These are phyloP conservation scores for Microglena sp. DNA, from an alignment of 139 green algal genomes.

Conservation along the genomic window DNA sequence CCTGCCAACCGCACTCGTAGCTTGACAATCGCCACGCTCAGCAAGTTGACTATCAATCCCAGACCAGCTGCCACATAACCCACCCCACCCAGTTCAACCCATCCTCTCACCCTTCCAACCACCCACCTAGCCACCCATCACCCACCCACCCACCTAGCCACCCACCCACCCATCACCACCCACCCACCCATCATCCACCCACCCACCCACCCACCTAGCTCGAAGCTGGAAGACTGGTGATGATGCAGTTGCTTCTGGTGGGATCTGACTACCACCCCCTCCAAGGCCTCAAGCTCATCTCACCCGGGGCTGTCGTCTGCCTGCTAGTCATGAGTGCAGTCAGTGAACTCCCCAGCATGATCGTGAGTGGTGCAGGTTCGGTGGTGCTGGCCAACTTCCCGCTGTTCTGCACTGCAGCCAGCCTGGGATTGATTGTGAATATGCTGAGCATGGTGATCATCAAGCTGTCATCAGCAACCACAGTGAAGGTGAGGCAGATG, in stretches of 20 bases:
- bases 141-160: no score
- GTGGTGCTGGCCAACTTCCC: slow-evolving; percentile 4
- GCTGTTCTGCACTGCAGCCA: slow-evolving; percentile 15
- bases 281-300: slow-evolving; percentile 25
- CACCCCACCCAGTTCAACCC: no score
- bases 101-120: no score
- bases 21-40: slow-evolving; percentile 23
- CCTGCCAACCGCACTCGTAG: no score
- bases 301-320: slow-evolving; percentile 12
- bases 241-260: slow-evolving; percentile 23
- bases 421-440: slow-evolving; percentile 19
- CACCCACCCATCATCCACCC: no score
- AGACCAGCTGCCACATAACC: slow-evolving; percentile 16
- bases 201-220: no score
- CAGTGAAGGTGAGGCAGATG: neutral
- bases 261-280: slow-evolving; percentile 22
- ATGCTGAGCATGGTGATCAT: slow-evolving; percentile 21
- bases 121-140: no score
- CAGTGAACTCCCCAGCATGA: slow-evolving; percentile 14
- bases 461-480: slow-evolving; percentile 18
- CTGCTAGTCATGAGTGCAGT: slow-evolving; percentile 7
- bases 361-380: neutral
- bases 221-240: no score
- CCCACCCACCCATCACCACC: no score
- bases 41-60: slow-evolving; percentile 20